Evolutionary conservation across 140 eudicot genomes (phyloP).

Genomic region (Oenanthe javanica): DNA sequence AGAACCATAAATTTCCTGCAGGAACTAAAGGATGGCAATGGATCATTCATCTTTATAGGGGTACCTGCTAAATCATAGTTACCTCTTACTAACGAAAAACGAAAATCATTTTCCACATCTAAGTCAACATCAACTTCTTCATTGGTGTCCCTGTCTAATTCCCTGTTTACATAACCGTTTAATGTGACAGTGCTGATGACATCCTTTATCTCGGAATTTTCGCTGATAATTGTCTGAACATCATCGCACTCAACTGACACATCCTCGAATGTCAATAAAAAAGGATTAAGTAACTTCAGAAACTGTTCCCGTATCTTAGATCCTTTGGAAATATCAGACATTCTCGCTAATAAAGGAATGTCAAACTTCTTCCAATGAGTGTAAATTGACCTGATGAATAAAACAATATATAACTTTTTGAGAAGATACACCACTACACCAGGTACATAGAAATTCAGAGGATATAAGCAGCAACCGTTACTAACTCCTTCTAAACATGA

Average conservation of each 20-base stretch:
- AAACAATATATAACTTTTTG: background rate
- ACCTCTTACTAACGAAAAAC: slow-evolving; percentile 25
- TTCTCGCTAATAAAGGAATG: slow-evolving; percentile 61
- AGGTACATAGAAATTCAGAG: background rate
- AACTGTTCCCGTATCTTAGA: slow-evolving; percentile 43
- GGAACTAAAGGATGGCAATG: slow-evolving; percentile 23
- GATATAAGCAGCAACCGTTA: background rate
- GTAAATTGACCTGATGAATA: slow-evolving; percentile 25
- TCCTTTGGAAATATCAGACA: slow-evolving; percentile 41
- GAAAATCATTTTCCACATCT: slow-evolving; percentile 23
- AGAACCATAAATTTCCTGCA: slow-evolving; percentile 21
- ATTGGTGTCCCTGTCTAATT: slow-evolving; percentile 15
- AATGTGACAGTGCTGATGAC: slow-evolving; percentile 7
- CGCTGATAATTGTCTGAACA: slow-evolving; percentile 20
- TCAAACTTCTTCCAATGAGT: slow-evolving; percentile 37
- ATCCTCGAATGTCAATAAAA: slow-evolving; percentile 35
- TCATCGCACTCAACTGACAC: slow-evolving; percentile 25
- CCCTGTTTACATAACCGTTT: slow-evolving; percentile 19
- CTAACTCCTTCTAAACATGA: background rate
- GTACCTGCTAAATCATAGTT: background rate
- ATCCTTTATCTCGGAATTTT: slow-evolving; percentile 31
- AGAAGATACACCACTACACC: background rate
- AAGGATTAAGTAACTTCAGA: slow-evolving; percentile 49
- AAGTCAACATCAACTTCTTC: slow-evolving; percentile 12
- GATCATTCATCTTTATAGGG: slow-evolving; percentile 44